Evolutionary conservation across 768 basidiomycete genomes (phyloP), one percentile per base, ranked within the genome.

Genomic region (Porphyrellus cyaneotinctus): DNA sequence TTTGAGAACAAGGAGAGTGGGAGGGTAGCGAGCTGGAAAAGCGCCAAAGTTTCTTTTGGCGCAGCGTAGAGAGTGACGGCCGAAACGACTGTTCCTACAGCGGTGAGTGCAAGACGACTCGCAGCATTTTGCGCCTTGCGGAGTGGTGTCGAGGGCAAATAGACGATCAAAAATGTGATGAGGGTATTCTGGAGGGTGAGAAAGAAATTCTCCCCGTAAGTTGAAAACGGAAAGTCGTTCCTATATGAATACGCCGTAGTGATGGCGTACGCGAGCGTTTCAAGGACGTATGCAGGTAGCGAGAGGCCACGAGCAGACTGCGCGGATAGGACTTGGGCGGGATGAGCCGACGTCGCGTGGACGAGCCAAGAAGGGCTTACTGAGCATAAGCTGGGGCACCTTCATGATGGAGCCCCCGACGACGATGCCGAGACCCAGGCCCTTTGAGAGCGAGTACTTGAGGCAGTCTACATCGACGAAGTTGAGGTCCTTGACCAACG

Each of bases 171-270:
- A 63, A 93, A 77, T 15, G 91, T 92, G 67, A 97, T 92, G 72
- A 89, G 55, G 60, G 87, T 75, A 74, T 95, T 93, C 71, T 95
- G 93, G 53, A 93, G 64, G 28, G 91, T 85, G 44, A 98, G 79
- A 82, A 97, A 97, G 51, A 94, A 68, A 75, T 95, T 97, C 71
- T 99, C 97, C 64, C 97, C 97, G 54, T 97, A 99, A 1, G 97
- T 97, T 18, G 91, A 92, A 77, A 97, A 97, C 0, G 97, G 93
- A 71, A 95, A 97, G 22, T 75, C 69, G 64, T 91, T 87, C 22
- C 92, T 78, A 61, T 82, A 83, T 2, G 94, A 87, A 72, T 98
- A 99, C 12, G 84, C 83, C 24, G 94, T 80, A 0, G 85, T 93
- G 62, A 99, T 94, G 24, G 87, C 88, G 61, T 97, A 97, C 1